Base-by-base conservation (phyloP, 768 basidiomycete genomes). In the Tubosaeta brunneosetosa region DNA sequence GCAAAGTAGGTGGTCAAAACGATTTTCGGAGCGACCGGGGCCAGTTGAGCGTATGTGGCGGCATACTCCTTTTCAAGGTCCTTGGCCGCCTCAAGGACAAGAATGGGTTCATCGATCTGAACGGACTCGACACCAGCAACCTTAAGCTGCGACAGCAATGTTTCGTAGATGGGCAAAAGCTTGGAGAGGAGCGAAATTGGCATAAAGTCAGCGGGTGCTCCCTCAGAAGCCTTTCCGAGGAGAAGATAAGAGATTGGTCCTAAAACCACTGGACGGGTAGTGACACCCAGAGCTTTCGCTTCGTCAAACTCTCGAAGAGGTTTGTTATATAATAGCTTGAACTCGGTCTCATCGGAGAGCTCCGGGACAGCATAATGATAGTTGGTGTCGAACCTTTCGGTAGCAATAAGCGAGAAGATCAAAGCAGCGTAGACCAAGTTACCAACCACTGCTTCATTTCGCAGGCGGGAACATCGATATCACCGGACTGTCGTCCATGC, bases 361-460 rank as follows among this genome's bases (percentile, higher is more conserved):
- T 97, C 97, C 50, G 94, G 94, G 53, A 98, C 97, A 71, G 98
- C 94, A 67, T 86, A 94, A 79, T 98, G 94, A 79, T 97, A 98
- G 83, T 97, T 97, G 47, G 92, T 94, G 75, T 97, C 93, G 71
- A 94, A 95, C 93, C 92, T 94, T 55, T 44, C 49, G n/a, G 14
- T 29, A 56, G 44, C 31, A 44, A 27, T 52, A 31, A 64, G 37
- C 3, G 16, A 44, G 32, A n/a, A 36, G 14, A 38, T 34, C 29
- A 51, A 25, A 25, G 9, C 25, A 29, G 27, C 14, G 14, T 48
- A 3, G 50, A 51, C n/a, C 25, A 31, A 41, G 37, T 34, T 29
- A 76, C 85, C 63, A 67, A 91, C 95, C 97, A 99, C 75, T 98
- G 98, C 83, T 97, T 97, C 97, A 98, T 98, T 79, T 97, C 94